phyloP scores from a whole-genome alignment of 768 basidiomycete genomes.

The Strobilomyces dryophilus region DNA sequence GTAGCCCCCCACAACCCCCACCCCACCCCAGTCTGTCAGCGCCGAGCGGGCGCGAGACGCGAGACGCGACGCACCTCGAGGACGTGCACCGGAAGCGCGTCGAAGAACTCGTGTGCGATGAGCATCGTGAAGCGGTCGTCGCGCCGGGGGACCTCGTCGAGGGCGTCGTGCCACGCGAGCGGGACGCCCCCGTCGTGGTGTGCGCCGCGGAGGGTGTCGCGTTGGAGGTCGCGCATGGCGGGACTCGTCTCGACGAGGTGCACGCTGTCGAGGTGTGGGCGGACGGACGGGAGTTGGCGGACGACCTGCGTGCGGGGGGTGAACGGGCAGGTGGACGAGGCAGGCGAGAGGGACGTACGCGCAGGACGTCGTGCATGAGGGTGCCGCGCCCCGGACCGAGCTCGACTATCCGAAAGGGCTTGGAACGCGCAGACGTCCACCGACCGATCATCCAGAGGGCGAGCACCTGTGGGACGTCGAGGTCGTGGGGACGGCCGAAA shows the following conservation, averaged over 20 bases:
- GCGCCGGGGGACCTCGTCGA: conserved; percentile 59
- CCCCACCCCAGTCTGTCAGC: too few species aligned
- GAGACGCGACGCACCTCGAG: conserved; percentile 56
- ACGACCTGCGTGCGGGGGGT: conserved; percentile 40
- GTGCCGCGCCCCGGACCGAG: conserved; percentile 94
- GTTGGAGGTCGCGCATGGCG: conserved; percentile 62
- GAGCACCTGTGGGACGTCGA: conserved; percentile 55
- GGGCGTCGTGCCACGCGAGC: conserved; percentile 67
- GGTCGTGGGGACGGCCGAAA: not conserved
- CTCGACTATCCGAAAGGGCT: conserved; percentile 71
- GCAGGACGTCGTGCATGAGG: conserved; percentile 81
- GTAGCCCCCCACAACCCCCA: not conserved
- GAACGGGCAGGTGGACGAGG: not conserved
- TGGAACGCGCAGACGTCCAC: conserved; percentile 56
- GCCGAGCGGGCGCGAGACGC: too few species aligned
- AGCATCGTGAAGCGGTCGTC: conserved; percentile 69
- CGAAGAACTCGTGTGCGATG: conserved; percentile 96
- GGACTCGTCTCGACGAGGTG: conserved; percentile 81
- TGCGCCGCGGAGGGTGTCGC: conserved; percentile 40
- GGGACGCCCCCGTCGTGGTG: conserved; percentile 31
- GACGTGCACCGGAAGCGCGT: conserved; percentile 89
- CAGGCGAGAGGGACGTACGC: conserved; percentile 42
- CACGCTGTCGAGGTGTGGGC: conserved; percentile 41
- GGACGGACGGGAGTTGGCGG: conserved; percentile 40
- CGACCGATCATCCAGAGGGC: conserved; percentile 83